Evolutionary conservation across 345 rosid genomes (phyloP).

Genomic region (Eucalyptus albens): DNA sequence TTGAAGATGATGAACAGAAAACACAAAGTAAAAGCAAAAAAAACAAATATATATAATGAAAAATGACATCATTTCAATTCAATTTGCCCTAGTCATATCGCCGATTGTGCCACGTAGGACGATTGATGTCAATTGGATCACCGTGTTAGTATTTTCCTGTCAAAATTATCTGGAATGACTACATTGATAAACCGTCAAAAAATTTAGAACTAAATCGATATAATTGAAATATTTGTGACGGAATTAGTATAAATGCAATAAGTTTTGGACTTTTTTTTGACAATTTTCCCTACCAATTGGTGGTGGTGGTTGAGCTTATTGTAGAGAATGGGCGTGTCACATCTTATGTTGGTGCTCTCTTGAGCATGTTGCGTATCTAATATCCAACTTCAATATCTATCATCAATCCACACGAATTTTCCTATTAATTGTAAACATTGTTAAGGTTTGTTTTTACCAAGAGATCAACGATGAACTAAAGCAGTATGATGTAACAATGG

Average conservation of each 20-base stretch:
- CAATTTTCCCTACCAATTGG: not conserved
- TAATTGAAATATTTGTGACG: too few relatives aligned
- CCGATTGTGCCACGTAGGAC: rapidly evolving
- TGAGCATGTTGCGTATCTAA: not conserved
- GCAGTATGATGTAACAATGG: not conserved
- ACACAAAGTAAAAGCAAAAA: too few relatives aligned
- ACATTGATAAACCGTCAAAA: too few relatives aligned
- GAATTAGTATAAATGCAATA: rapidly evolving
- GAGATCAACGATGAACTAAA: not conserved
- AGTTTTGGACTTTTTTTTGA: not conserved
- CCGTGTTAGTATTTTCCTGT: rapidly evolving
- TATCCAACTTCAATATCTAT: not conserved
- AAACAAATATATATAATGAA: too few relatives aligned
- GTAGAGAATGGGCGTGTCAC: not conserved
- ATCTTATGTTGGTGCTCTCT: not conserved
- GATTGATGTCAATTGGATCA: rapidly evolving
- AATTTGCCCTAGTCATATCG: too few relatives aligned
- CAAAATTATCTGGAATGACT: too few relatives aligned
- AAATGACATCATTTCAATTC: too few relatives aligned
- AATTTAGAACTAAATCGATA: rapidly evolving
- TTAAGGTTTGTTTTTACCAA: not conserved
- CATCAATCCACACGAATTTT: not conserved
- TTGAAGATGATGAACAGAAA: too few relatives aligned
- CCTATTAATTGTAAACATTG: not conserved
- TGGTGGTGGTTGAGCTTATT: not conserved